Evolutionary conservation across 106 monocot genomes (phyloP).

Genomic region (Alisma plantagoaquatica): DNA sequence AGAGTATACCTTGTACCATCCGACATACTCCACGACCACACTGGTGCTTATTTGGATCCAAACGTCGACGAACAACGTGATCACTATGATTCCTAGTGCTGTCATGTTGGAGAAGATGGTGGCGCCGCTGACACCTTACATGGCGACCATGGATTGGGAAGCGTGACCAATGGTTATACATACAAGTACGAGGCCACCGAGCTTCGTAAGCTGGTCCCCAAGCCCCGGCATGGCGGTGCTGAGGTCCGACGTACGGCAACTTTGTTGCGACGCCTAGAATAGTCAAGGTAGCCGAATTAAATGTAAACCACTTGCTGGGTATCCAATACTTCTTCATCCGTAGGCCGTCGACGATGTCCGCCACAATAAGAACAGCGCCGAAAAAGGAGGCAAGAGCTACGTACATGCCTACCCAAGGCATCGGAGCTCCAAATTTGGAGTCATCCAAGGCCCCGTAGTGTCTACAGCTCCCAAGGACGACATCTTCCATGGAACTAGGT

Average conservation of each 20-base stretch:
- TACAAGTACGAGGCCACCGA: constrained; percentile 7
- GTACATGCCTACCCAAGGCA: constrained; percentile 9
- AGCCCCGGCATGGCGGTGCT: constrained; percentile 6
- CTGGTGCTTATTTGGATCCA: constrained; percentile 6
- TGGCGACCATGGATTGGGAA: constrained; percentile 1
- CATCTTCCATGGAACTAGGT: too few species aligned
- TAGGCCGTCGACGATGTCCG: background rate
- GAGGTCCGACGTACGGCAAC: constrained; percentile 7
- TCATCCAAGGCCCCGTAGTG: background rate
- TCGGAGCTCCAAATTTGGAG: background rate
- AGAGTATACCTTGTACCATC: background rate
- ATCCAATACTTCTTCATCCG: constrained; percentile 5
- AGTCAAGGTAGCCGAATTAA: constrained; percentile 10
- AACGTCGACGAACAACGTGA: constrained; percentile 7
- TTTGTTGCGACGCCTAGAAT: constrained; percentile 6
- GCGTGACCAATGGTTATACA: background rate
- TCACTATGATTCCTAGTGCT: constrained; percentile 3
- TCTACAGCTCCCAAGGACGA: background rate
- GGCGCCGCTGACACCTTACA: background rate
- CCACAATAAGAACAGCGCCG: constrained; percentile 1
- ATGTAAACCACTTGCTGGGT: constrained; percentile 4
- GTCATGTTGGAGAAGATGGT: background rate
- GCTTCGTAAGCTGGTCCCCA: constrained; percentile 9
- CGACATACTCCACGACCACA: constrained; percentile 1
- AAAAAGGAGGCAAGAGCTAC: background rate